Evolutionary conservation across 2,329 filamentous ascomycete species (phyloP).

Genomic region (Neobulgaria alba): DNA sequence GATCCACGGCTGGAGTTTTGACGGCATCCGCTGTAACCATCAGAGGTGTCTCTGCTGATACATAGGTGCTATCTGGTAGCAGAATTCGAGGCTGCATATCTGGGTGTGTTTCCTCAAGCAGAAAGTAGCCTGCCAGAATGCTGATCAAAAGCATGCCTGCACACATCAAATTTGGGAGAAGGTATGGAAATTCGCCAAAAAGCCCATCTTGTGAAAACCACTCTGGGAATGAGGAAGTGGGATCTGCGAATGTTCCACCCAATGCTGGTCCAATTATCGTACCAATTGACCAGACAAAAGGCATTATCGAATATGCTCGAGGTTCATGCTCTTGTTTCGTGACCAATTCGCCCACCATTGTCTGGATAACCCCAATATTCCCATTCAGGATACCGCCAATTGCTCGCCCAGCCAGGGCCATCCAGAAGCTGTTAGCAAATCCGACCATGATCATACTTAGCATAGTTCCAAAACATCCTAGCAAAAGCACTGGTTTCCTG

Average conservation of each 20-base stretch:
- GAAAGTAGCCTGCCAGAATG: slow-evolving; percentile 69
- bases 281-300: slow-evolving; percentile 86
- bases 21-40: slow-evolving; percentile 67
- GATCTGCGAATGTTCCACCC: slow-evolving; percentile 78
- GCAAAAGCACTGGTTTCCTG: slow-evolving; percentile 73
- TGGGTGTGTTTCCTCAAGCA: slow-evolving; percentile 84
- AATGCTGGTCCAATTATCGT: slow-evolving; percentile 85
- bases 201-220: slow-evolving; percentile 58
- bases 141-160: slow-evolving; percentile 65
- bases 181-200: slow-evolving; percentile 74
- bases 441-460: slow-evolving; percentile 76
- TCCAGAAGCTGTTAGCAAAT: slow-evolving; percentile 73
- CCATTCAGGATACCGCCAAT: slow-evolving; percentile 80
- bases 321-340: slow-evolving; percentile 79
- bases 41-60: slow-evolving; percentile 54
- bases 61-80: slow-evolving; percentile 40
- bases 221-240: slow-evolving; percentile 63
- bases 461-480: slow-evolving; percentile 77
- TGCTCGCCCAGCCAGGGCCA: slow-evolving; percentile 67
- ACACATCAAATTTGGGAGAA: slow-evolving; percentile 84
- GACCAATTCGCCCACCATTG: slow-evolving; percentile 85
- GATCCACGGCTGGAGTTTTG: slow-evolving; percentile 62
- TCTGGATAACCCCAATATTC: slow-evolving; percentile 77
- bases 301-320: slow-evolving; percentile 84
- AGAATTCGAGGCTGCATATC: slow-evolving; percentile 56